Evolutionary conservation across 805 yeast genomes (phyloP), one percentile per base, ranked within the genome.

Genomic region (Candida golubevii): DNA sequence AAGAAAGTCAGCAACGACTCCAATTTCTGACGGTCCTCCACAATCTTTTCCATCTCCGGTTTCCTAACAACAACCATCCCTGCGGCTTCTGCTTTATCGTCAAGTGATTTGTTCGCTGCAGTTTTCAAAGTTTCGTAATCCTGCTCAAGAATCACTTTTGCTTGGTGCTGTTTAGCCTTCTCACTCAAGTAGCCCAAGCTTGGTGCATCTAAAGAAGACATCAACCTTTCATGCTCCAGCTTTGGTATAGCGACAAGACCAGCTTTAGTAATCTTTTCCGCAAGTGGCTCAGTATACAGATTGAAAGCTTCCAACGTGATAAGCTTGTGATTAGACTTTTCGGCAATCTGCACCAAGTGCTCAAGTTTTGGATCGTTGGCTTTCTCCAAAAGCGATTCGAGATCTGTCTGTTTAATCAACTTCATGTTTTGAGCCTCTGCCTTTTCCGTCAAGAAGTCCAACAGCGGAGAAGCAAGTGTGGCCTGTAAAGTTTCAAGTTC

Each of bases 321-420:
- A 4, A 53, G 13, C 2, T 9, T 38, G n/a, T 48, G 46, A 10
- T 38, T 39, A 10, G 36, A 26, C 8, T 46, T 41, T 8, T 53
- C 33, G 6, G 71, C 63, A 14, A 56, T 60, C 13, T 55, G 50
- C n/a, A 49, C 54, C 35, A 65, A 44, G 23, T 57, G 51, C 6
- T 56, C 55, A 6, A 62, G 27, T 2, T 53, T 50, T 1, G 66
- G 66, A 8, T 42, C 26, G 32, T 30, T 36, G n/a, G 49, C 45
- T n/a, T 46, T 47, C 27, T 46, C 39, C 44, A 44, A 10, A 10
- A 48, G 26, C 33, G 45, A 41, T 33, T 46, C 42, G 26, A 49
- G 47, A 26, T 44, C 50, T 7, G 30, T 39, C n/a, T 41, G 15
- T 9, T 35, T 28, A 14, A 47, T 8, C 32, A 51, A 35, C 11